Base-by-base conservation (phyloP, 1,139 yeast genomes). In the Scheffersomyces parashehatae region DNA sequence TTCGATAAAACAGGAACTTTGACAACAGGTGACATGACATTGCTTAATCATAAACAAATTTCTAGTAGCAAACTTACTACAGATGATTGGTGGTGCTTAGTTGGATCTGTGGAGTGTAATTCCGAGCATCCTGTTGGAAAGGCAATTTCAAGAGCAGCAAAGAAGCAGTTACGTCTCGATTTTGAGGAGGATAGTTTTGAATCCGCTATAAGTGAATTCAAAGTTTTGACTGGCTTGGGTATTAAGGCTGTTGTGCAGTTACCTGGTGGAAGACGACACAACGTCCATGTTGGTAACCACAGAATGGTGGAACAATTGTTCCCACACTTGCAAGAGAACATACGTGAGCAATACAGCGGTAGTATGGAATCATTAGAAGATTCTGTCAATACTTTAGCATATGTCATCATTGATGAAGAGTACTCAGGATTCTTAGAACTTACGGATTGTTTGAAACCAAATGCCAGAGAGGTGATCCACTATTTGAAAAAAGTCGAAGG, bases 1-100 rank as follows among this genome's bases (percentile, higher is more conserved):
- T 91, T 95, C 62, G 99, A 95, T 67, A 95, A 95, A 64, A 95
- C 99, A 0, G 99, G 99, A 2, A 95, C 99, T 0, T 71, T 95
- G 40, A 95, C 99, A 0, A 73, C 85, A 1, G 99, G 99, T 10
- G 70, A 78, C 38, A 88, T 95, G 95, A 67, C 66, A 8, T 81
- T 88, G 3, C 65, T 66, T 11, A 58, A 65, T 8, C 53, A 56
- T 28, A 51, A 59, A 33, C 45, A 48, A 40, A 38, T 48, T 20
- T 41, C 38, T 14, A 37, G 31, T 10, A 35, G 34, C n/a, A 20
- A 43, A 14, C 36, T 44, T 39, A 38, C 41, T 26, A 15, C 40
- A 14, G 48, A 38, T 13, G 62, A 62, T 28, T 70, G 84, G 71
- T 83, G 95, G 89, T 64, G 70, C 10, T 59, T 85, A 9, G 65